Percentiles rank a stretch among this genome's conserved stretches.
phyloP scores from a whole-genome alignment of 768 basidiomycete genomes.

The Infundibulicybe gibba region DNA sequence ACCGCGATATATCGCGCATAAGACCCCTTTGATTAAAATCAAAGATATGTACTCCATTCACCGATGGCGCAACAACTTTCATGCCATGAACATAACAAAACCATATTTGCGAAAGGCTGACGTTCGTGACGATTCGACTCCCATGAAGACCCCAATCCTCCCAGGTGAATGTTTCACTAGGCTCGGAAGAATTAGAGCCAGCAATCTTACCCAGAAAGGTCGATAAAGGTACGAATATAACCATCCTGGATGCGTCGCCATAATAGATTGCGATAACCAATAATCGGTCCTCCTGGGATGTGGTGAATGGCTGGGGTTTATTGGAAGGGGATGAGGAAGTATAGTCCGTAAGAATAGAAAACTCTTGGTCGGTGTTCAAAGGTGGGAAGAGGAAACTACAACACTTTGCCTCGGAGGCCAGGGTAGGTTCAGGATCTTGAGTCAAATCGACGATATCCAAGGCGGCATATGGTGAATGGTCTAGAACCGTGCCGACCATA shows the following conservation, averaged over 20 bases:
- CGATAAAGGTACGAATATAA: slow-evolving; percentile 4
- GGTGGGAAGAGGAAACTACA: background rate
- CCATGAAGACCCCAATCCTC: slow-evolving; percentile 3
- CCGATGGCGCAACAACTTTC: slow-evolving; percentile 1
- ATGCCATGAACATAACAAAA: slow-evolving; percentile 10
- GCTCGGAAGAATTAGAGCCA: background rate
- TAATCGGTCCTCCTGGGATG: slow-evolving; percentile 4
- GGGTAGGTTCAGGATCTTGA: background rate
- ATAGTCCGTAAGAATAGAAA: slow-evolving; percentile 4
- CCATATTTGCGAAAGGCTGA: slow-evolving; percentile 3
- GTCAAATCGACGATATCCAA: too few species aligned
- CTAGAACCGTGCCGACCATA: too few species aligned
- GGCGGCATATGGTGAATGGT: too few species aligned
- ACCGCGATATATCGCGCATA: background rate
- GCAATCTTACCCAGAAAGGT: background rate
- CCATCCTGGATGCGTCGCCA: background rate
- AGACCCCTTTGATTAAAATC: slow-evolving; percentile 4
- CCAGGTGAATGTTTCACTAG: slow-evolving; percentile 1
- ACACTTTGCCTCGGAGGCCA: too few species aligned
- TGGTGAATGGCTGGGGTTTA: slow-evolving; percentile 3
- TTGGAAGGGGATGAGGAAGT: background rate
- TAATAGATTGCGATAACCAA: slow-evolving; percentile 1
- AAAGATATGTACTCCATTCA: background rate
- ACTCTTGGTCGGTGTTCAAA: background rate
- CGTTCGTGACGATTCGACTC: slow-evolving; percentile 1